Conservation (phyloP, 371 early-diverging fungal genomes). For the Chytridiales sp. region DNA sequence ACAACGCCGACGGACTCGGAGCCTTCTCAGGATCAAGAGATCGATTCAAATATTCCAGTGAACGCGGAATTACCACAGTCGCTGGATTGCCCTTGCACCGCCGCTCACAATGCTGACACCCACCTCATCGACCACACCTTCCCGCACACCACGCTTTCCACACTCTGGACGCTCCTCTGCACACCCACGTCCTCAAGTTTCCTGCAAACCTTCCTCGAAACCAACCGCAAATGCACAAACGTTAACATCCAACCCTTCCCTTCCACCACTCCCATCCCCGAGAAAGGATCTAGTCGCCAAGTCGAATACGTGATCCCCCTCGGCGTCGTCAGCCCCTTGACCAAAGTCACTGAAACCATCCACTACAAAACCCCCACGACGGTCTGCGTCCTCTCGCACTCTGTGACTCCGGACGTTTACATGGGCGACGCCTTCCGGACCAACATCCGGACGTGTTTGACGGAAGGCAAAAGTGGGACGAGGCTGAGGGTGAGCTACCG, state of each 20-base stretch:
- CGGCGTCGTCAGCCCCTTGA: constrained; percentile 3
- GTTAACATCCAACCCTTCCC: no score
- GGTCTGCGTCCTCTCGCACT: constrained; percentile 2
- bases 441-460: background rate
- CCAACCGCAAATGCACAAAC: constrained; percentile 1
- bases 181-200: background rate
- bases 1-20: no score
- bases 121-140: background rate
- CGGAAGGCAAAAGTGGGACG: background rate
- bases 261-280: no score
- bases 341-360: constrained; percentile 3
- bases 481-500: background rate
- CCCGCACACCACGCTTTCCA: background rate
- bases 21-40: no score
- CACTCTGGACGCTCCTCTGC: background rate
- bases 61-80: no score
- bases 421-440: constrained; percentile 6
- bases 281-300: background rate
- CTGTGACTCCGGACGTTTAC: constrained; percentile 11
- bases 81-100: background rate
- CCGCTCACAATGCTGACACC: background rate
- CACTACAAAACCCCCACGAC: background rate
- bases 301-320: constrained; percentile 7
- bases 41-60: no score
- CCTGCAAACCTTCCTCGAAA: background rate